These are phyloP conservation scores for Ceratocystis variospora DNA, from an alignment of 2,329 filamentous ascomycete genomes.

Conservation along the genomic window DNA sequence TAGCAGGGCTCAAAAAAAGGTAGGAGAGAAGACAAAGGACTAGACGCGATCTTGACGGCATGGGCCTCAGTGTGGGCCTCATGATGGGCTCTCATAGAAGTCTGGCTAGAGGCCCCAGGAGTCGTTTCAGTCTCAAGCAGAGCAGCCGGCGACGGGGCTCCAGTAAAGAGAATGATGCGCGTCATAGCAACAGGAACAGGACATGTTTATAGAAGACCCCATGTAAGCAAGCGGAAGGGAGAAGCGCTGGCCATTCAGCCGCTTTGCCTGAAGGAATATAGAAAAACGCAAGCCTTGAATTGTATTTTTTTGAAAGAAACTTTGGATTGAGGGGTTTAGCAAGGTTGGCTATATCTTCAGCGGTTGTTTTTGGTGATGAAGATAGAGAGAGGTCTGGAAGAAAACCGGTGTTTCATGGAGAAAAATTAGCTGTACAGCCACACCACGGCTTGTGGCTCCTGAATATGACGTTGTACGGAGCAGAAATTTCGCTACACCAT, in stretches of 20 bases:
- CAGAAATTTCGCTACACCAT: too few relatives aligned
- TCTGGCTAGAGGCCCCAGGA: neutral
- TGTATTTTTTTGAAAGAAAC: too few relatives aligned
- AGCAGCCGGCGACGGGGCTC: neutral
- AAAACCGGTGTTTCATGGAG: too few relatives aligned
- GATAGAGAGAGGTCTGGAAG: too few relatives aligned
- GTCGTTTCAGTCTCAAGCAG: neutral
- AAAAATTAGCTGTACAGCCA: too few relatives aligned
- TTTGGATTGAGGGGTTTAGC: too few relatives aligned
- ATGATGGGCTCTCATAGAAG: neutral
- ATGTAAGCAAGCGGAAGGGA: neutral
- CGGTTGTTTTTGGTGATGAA: too few relatives aligned
- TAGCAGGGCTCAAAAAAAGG: conserved; percentile 10
- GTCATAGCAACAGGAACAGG: neutral
- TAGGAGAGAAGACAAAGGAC: neutral
- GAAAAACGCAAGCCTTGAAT: too few relatives aligned
- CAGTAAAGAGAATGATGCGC: conserved; percentile 4
- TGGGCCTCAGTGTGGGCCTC: neutral
- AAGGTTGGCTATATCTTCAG: too few relatives aligned
- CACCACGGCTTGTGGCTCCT: too few relatives aligned
- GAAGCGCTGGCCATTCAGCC: neutral
- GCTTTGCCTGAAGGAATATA: too few relatives aligned
- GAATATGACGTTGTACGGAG: too few relatives aligned
- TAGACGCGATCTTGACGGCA: neutral
- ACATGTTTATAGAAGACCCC: neutral